phyloP scores from a whole-genome alignment of 1,284 basidiomycete species.

The Cutaneotrichosporon sp. region DNA sequence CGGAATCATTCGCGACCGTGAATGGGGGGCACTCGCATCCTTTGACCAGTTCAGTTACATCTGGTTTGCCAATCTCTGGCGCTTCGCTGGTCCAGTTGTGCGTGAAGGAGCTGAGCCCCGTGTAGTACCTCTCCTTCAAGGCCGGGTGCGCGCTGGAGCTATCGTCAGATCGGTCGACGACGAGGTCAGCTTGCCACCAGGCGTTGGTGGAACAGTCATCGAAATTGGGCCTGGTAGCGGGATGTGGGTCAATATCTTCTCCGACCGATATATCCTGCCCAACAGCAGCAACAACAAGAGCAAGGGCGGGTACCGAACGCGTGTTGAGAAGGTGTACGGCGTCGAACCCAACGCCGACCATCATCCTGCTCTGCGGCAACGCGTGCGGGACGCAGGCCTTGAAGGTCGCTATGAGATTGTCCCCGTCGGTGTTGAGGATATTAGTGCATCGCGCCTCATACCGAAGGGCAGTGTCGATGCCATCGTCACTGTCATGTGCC shows the following conservation, averaged over 20 bases:
- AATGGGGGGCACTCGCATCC: slow-evolving; percentile 8
- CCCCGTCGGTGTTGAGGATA: slow-evolving; percentile 17
- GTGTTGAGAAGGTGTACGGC: slow-evolving; percentile 15
- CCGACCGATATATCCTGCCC: slow-evolving; percentile 12
- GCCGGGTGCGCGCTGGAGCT: slow-evolving; percentile 12
- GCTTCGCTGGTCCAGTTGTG: slow-evolving; percentile 6
- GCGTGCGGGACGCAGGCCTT: slow-evolving; percentile 6
- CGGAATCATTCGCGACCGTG: neutral
- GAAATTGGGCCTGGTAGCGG: slow-evolving; percentile 19
- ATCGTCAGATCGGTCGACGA: neutral
- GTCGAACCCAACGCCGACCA: slow-evolving; percentile 18
- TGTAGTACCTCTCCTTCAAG: slow-evolving; percentile 15
- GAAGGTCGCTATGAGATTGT: slow-evolving; percentile 16
- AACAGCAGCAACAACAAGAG: neutral
- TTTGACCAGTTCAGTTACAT: slow-evolving; percentile 7
- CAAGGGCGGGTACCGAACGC: slow-evolving; percentile 1
- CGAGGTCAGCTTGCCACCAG: neutral
- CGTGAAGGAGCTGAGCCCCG: slow-evolving; percentile 9
- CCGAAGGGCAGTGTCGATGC: slow-evolving; percentile 16
- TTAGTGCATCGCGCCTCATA: slow-evolving; percentile 7
- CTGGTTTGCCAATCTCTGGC: slow-evolving; percentile 18
- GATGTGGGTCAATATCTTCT: slow-evolving; percentile 17
- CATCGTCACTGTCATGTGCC: slow-evolving; percentile 15
- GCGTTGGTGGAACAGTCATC: slow-evolving; percentile 14
- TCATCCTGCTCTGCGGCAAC: slow-evolving; percentile 8